phyloP scores from a whole-genome alignment of 2,329 filamentous ascomycete species.

The Clarireedia paspali region DNA sequence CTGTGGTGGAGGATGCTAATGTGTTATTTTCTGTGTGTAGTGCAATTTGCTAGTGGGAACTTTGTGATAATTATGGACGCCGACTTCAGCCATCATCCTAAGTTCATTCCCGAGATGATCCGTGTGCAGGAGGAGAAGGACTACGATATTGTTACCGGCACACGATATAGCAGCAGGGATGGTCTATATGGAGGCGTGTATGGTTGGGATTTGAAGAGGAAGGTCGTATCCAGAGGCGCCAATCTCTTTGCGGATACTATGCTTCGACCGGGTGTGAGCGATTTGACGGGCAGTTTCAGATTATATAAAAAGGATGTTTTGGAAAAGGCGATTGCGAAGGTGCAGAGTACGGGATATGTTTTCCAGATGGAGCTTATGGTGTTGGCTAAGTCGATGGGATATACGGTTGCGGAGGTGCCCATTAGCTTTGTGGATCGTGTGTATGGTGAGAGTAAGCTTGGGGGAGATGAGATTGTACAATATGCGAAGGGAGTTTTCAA shows the following conservation, averaged over 20 bases:
- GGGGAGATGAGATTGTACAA: conserved; percentile 91
- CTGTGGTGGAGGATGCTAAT: too few species aligned
- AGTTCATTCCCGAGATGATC: conserved; percentile 96
- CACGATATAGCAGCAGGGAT: conserved; percentile 68
- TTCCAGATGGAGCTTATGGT: conserved; percentile 99
- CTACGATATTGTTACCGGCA: conserved; percentile 96
- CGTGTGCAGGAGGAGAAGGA: conserved; percentile 65
- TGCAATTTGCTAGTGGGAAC: conserved; percentile 85
- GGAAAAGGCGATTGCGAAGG: conserved; percentile 82
- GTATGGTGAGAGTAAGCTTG: conserved; percentile 92
- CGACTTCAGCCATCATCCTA: conserved; percentile 98
- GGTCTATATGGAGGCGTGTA: conserved; percentile 67
- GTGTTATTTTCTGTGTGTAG: not conserved
- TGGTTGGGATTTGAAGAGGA: conserved; percentile 92
- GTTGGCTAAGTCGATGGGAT: conserved; percentile 91
- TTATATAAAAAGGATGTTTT: conserved; percentile 89
- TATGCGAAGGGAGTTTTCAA: conserved; percentile 81
- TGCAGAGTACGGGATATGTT: conserved; percentile 92
- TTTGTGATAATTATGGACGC: conserved; percentile 99
- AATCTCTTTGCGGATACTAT: conserved; percentile 96
- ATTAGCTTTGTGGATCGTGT: conserved; percentile 94
- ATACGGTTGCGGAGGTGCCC: conserved; percentile 86
- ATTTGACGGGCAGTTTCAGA: conserved; percentile 89
- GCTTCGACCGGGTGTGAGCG: conserved; percentile 85
- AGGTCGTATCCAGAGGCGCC: conserved; percentile 76